Evolutionary conservation across 2,329 filamentous ascomycete genomes (phyloP).

Genomic region (Pyrenophora teres): DNA sequence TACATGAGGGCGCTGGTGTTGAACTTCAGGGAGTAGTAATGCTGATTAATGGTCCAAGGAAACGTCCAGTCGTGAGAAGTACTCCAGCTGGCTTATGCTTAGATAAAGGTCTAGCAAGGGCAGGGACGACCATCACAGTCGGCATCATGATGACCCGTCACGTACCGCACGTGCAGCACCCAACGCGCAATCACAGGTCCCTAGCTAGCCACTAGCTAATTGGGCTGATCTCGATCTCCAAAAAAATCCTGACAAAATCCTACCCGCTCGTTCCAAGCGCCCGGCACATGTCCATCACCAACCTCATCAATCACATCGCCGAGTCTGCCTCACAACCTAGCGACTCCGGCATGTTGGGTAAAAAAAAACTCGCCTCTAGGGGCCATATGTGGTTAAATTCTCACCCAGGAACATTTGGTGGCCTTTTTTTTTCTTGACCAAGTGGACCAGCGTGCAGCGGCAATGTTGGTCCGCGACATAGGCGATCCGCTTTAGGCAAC

Average conservation of each 20-base stretch:
- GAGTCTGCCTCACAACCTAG: slow-evolving; percentile 9
- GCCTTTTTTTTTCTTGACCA: slow-evolving; percentile 6
- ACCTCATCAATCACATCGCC: slow-evolving; percentile 18
- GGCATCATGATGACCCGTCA: neutral
- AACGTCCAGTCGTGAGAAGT: no score
- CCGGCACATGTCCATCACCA: slow-evolving; percentile 5
- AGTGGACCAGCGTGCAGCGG: slow-evolving; percentile 4
- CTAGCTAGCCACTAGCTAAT: neutral
- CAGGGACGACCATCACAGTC: neutral
- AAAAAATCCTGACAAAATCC: neutral
- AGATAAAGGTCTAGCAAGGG: neutral
- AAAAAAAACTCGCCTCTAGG: neutral
- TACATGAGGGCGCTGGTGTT: no score
- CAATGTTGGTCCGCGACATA: neutral
- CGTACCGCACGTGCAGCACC: neutral
- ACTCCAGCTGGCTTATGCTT: no score
- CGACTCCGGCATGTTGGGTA: slow-evolving; percentile 11
- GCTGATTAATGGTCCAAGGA: no score
- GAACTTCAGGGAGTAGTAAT: no score
- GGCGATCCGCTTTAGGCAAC: neutral
- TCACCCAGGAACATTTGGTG: slow-evolving; percentile 7
- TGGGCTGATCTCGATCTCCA: neutral
- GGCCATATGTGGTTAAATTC: slow-evolving; percentile 12
- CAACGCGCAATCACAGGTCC: neutral
- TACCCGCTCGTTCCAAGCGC: slow-evolving; percentile 9